Evolutionary conservation across 2,329 filamentous ascomycete genomes (phyloP), one percentile per base, ranked within the genome.

Genomic region (Aspergillus calidoustus): DNA sequence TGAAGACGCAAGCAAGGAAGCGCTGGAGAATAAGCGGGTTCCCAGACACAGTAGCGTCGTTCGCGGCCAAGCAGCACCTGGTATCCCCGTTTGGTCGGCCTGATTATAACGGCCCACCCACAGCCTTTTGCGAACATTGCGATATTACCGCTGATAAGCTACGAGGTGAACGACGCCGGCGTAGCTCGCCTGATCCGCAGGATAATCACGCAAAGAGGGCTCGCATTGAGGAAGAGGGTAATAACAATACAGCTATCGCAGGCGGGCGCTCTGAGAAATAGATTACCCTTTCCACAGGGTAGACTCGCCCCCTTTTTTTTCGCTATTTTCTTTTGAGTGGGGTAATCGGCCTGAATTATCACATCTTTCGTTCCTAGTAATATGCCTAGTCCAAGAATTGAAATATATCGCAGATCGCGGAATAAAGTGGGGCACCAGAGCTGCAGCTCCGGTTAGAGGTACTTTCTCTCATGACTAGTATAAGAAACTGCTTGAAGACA

Each of bases 11-110:
- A 44, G 23, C 51, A 15, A 58, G 53, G 28, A 54, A 61, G 48
- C 50, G 62, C 34, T 64, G 62, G 62, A 47, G 58, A 41, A 55
- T 64, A 7, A 64, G 62, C 46, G 54, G 58, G 19, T 64, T 64
- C 41, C 62, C 62, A n/a, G 38, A 34, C 23, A 59, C 50, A 28
- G 22, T 58, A 52, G 49, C 54, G 31, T 64, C 54, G 11, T 54
- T 60, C 48, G 47, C 17, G 8, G 43, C 47, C 54, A 46, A 41
- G 9, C 62, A 61, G 34, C 50, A 60, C 3, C 44, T 64, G 19
- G 15, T 55, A 25, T 34, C 54, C 53, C 54, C 54, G 38, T 64
- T 61, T 51, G 58, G 62, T 23, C 51, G 57, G 9, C 41, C 48
- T 28, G 52, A 63, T 25, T 19, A 63, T 59, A 38, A 47, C 34